Conservation (phyloP, 495 filamentous ascomycete species). For the Recurvomyces mirabilis region DNA sequence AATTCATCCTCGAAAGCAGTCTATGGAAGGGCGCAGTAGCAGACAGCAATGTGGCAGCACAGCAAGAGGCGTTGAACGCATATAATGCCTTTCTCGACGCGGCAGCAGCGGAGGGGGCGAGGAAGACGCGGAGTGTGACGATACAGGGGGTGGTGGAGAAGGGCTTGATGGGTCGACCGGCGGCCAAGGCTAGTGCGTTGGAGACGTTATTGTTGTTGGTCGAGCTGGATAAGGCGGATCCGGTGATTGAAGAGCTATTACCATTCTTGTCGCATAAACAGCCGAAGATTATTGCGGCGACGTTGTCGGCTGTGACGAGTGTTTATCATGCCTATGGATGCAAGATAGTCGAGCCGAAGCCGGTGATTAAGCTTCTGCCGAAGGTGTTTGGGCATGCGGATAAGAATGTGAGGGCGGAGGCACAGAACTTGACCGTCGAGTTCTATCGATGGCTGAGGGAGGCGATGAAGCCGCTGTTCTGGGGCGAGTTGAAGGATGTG, state of each 20-base stretch:
- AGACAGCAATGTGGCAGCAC: constrained; percentile 95
- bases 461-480: constrained; percentile 97
- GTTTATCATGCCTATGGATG: constrained; percentile 91
- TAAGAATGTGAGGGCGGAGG: constrained; percentile 95
- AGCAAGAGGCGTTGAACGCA: constrained; percentile 70
- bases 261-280: constrained; percentile 82
- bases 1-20: constrained; percentile 72
- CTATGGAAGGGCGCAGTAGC: constrained; percentile 87
- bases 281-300: constrained; percentile 84
- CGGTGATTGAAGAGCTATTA: constrained; percentile 81
- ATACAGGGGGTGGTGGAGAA: constrained; percentile 80
- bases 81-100: constrained; percentile 23
- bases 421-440: constrained; percentile 82
- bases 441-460: constrained; percentile 96
- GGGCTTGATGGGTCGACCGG: constrained; percentile 73
- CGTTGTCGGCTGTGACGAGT: constrained; percentile 62
- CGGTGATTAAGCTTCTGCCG: constrained; percentile 78
- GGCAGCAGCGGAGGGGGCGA: constrained; percentile 15
- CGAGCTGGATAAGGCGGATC: constrained; percentile 76
- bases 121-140: constrained; percentile 61
- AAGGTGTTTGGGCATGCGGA: constrained; percentile 93
- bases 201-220: constrained; percentile 84
- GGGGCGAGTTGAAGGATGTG: constrained; percentile 87
- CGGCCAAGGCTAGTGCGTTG: constrained; percentile 72
- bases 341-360: constrained; percentile 93